Percentiles rank a stretch among this genome's conserved stretches.
Conservation (phyloP, 805 yeast genomes). For the Lipomyces sp. region DNA sequence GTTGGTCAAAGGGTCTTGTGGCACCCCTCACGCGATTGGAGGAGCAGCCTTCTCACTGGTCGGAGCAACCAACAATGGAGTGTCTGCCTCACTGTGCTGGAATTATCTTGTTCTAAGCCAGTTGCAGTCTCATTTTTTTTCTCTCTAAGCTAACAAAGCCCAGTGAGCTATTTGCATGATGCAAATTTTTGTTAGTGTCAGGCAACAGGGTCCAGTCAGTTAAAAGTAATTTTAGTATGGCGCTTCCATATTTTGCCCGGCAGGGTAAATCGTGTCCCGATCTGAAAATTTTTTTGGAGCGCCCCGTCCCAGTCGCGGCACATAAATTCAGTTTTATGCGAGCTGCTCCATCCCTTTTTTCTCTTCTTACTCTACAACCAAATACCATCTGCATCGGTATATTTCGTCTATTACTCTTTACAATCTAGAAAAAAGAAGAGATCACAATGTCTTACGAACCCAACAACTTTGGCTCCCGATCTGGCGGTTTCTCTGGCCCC, state of each 20-base stretch:
- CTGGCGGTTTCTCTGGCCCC: conserved; percentile 25
- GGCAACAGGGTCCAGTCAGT: not conserved
- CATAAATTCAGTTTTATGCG: not conserved
- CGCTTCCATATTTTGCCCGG: not conserved
- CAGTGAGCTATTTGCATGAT: too few species aligned
- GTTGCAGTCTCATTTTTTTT: too few species aligned
- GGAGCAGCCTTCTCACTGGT: too few species aligned
- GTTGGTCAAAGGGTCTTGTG: not conserved
- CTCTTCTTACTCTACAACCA: not conserved
- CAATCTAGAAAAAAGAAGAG: too few species aligned
- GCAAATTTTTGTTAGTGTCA: not conserved
- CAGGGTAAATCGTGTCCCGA: not conserved
- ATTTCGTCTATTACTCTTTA: not conserved
- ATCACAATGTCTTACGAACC: conserved; percentile 24
- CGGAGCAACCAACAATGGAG: too few species aligned
- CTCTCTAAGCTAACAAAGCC: too few species aligned
- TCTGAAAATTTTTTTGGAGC: not conserved
- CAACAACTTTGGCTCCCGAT: conserved; percentile 12
- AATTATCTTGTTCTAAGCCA: too few species aligned
- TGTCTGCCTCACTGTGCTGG: too few species aligned
- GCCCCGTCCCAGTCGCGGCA: not conserved
- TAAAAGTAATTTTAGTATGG: not conserved
- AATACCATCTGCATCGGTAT: not conserved
- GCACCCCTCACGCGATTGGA: too few species aligned
- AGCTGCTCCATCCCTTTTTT: not conserved